Conservation (phyloP, 345 rosid genomes). For the Stellera chamaejasme region DNA sequence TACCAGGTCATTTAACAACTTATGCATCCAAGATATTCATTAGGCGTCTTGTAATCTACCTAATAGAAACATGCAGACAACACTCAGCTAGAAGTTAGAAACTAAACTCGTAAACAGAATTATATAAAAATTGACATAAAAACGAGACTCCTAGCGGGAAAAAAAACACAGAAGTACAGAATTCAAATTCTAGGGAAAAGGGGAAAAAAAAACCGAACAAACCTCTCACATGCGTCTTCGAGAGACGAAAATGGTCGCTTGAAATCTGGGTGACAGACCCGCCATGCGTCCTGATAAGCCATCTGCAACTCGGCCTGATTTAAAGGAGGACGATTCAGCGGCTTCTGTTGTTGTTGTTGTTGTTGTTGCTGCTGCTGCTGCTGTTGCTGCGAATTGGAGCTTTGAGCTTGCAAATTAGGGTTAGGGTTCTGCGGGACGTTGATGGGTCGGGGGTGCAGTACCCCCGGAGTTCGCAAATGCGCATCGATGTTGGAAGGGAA, state of each 20-base stretch:
- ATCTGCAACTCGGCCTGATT: slow-evolving; percentile 77
- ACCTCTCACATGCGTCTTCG: slow-evolving; percentile 97
- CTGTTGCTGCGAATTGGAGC: slow-evolving; percentile 26
- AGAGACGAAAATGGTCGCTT: slow-evolving; percentile 82
- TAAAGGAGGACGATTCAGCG: slow-evolving; percentile 53
- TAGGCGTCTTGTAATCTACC: too few relatives aligned
- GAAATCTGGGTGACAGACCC: slow-evolving; percentile 83
- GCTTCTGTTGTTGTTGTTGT: slow-evolving; percentile 32
- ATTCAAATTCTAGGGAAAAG: neutral
- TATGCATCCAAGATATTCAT: too few relatives aligned
- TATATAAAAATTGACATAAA: neutral
- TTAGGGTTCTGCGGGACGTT: slow-evolving; percentile 30
- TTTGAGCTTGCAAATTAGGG: slow-evolving; percentile 27
- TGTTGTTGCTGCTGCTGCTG: slow-evolving; percentile 18
- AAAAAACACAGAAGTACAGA: neutral
- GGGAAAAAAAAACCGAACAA: slow-evolving; percentile 1
- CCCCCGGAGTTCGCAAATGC: slow-evolving; percentile 54
- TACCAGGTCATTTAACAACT: too few relatives aligned
- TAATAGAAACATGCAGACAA: too few relatives aligned
- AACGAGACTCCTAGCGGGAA: neutral
- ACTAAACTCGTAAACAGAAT: too few relatives aligned
- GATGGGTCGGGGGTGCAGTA: slow-evolving; percentile 37
- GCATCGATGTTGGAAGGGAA: slow-evolving; percentile 92
- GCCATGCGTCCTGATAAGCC: slow-evolving; percentile 96
- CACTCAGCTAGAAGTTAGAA: too few relatives aligned